phyloP scores from a whole-genome alignment of 768 basidiomycete genomes.

The Phylloporus sp. region DNA sequence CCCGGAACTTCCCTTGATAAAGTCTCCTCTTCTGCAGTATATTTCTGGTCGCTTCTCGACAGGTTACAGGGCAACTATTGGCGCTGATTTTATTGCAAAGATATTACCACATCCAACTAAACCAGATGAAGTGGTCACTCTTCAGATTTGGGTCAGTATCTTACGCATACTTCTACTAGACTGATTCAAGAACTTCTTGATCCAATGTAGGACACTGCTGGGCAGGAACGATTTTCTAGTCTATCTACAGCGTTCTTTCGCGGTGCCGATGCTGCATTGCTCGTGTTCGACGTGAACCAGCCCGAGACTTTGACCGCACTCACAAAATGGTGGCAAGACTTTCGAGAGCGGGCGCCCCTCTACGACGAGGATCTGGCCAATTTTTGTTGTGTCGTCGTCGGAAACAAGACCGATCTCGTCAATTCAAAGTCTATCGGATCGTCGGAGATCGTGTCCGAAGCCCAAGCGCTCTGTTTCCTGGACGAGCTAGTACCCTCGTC shows the following conservation, averaged over 20 bases:
- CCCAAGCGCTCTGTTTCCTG: constrained; percentile 51
- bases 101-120: constrained; percentile 57
- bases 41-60: constrained; percentile 72
- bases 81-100: constrained; percentile 85
- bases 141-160: constrained; percentile 63
- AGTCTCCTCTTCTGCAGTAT: constrained; percentile 44
- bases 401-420: constrained; percentile 73
- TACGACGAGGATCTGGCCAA: constrained; percentile 56
- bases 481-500: constrained; percentile 50
- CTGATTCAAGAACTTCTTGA: constrained; percentile 2
- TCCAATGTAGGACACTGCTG: constrained; percentile 66
- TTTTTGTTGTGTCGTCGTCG: constrained; percentile 69
- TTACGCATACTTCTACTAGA: background rate
- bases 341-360: constrained; percentile 63
- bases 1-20: background rate
- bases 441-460: constrained; percentile 30
- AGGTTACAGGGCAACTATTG: constrained; percentile 81
- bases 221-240: constrained; percentile 84
- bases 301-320: constrained; percentile 58
- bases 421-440: constrained; percentile 7
- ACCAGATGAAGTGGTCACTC: constrained; percentile 52
- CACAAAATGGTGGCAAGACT: constrained; percentile 76
- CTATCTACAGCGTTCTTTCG: constrained; percentile 82
- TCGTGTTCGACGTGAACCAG: constrained; percentile 77
- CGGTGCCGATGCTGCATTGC: constrained; percentile 75